Evolutionary conservation across 1,139 yeast species (phyloP).

Genomic region (Tardiomyces blankii): DNA sequence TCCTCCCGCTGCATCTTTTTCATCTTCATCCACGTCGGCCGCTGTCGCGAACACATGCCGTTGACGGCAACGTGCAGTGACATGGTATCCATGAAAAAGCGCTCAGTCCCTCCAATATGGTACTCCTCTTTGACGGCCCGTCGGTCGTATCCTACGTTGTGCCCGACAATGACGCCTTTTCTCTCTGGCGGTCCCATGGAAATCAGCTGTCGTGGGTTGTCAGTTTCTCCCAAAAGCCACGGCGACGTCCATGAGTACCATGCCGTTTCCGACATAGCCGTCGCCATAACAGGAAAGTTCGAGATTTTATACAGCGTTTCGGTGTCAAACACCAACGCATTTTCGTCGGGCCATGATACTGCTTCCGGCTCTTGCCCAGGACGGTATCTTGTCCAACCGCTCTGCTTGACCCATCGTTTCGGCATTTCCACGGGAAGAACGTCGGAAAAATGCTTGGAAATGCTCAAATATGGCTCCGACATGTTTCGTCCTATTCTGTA

Average conservation of each 20-base stretch:
- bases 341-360: constrained; percentile 62
- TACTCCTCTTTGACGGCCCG: constrained; percentile 83
- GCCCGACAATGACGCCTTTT: constrained; percentile 63
- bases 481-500: constrained; percentile 47
- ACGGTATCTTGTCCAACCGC: constrained; percentile 83
- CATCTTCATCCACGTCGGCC: constrained; percentile 64
- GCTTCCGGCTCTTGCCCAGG: constrained; percentile 37
- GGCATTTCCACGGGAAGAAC: constrained; percentile 13
- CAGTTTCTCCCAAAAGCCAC: constrained; percentile 47
- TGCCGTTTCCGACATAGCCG: constrained; percentile 66
- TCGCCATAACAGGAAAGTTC: constrained; percentile 68
- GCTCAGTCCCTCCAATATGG: constrained; percentile 49
- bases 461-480: constrained; percentile 49
- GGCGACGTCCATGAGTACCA: constrained; percentile 98
- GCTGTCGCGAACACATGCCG: constrained; percentile 89
- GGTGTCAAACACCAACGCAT: constrained; percentile 72
- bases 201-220: constrained; percentile 47
- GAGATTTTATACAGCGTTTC: constrained; percentile 75
- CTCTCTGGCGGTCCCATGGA: constrained; percentile 40
- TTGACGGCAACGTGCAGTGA: constrained; percentile 82
- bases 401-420: constrained; percentile 36
- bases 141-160: constrained; percentile 84
- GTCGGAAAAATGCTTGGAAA: constrained; percentile 33
- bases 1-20: constrained; percentile 10
- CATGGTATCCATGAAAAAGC: constrained; percentile 84